Percentiles rank a stretch among this genome's conserved stretches.
phyloP scores from a whole-genome alignment of 352 stramenopile species.

The Pseudoperonospora humuli region DNA sequence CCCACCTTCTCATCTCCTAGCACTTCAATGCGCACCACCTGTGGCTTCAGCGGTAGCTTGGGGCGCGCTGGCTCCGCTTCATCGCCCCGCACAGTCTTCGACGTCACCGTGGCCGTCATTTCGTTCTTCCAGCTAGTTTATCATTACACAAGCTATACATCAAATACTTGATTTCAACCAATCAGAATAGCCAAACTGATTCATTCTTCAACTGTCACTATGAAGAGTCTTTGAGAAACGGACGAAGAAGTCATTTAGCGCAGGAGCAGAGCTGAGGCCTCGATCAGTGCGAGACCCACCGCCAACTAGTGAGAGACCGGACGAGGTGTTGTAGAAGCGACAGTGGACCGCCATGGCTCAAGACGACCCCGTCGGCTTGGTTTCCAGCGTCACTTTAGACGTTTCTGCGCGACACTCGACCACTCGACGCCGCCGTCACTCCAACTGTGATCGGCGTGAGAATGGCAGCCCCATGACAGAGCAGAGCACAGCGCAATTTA shows the following conservation, averaged over 20 bases:
- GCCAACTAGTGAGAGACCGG: conserved; percentile 3
- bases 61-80: conserved; percentile 26
- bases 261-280: neutral
- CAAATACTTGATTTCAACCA: conserved; percentile 5
- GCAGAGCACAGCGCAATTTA: conserved; percentile 1
- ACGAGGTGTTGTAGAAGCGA: neutral
- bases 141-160: conserved; percentile 2
- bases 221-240: too few relatives aligned
- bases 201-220: conserved; percentile 29
- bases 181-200: neutral
- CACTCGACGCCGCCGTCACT: conserved; percentile 8
- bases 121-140: too few relatives aligned
- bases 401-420: neutral
- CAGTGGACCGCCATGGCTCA: conserved; percentile 16
- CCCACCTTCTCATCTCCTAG: conserved; percentile 86
- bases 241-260: neutral
- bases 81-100: conserved; percentile 21
- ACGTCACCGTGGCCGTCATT: conserved; percentile 27
- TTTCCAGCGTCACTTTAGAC: conserved; percentile 1
- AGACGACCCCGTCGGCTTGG: conserved; percentile 5
- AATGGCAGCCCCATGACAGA: conserved; percentile 5
- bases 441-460: conserved; percentile 21
- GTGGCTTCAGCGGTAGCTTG: conserved; percentile 60
- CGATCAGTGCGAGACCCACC: conserved; percentile 5
- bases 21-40: conserved; percentile 84